Evolutionary conservation across 495 filamentous ascomycete genomes (phyloP).

Genomic region (Penicillium malachiteum): DNA sequence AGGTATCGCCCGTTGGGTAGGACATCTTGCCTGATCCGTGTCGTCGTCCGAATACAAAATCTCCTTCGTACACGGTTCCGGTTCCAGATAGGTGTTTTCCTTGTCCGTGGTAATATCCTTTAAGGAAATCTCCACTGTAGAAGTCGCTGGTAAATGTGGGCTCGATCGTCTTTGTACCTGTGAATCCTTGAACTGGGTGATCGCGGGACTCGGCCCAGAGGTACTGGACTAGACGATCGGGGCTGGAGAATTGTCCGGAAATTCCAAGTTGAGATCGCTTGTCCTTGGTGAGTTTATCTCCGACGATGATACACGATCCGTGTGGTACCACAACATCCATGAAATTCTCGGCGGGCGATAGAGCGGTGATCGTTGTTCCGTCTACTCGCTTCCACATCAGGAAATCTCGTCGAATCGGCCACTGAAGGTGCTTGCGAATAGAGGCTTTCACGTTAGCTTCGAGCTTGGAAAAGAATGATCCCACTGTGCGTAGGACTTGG

Average conservation of each 20-base stretch:
- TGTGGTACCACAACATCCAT: constrained; percentile 36
- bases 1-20: constrained; percentile 62
- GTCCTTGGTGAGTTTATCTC: constrained; percentile 43
- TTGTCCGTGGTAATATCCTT: constrained; percentile 50
- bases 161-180: constrained; percentile 42
- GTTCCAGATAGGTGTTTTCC: constrained; percentile 54
- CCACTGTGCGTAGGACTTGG: constrained; percentile 53
- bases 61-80: constrained; percentile 56
- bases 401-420: constrained; percentile 40
- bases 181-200: constrained; percentile 48
- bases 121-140: constrained; percentile 48
- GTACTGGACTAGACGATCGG: constrained; percentile 46
- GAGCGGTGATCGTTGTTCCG: constrained; percentile 37
- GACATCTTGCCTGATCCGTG: constrained; percentile 57
- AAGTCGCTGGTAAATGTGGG: constrained; percentile 49
- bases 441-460: constrained; percentile 47
- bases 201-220: constrained; percentile 44
- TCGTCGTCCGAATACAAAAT: constrained; percentile 52
- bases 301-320: constrained; percentile 45
- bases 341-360: constrained; percentile 44
- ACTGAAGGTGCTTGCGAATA: constrained; percentile 40
- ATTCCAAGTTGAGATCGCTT: constrained; percentile 38
- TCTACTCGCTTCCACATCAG: constrained; percentile 47
- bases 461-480: constrained; percentile 44
- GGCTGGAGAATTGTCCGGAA: constrained; percentile 44